Evolutionary conservation across 2,329 filamentous ascomycete species (phyloP).

Genomic region (Boeremia lycopersici): DNA sequence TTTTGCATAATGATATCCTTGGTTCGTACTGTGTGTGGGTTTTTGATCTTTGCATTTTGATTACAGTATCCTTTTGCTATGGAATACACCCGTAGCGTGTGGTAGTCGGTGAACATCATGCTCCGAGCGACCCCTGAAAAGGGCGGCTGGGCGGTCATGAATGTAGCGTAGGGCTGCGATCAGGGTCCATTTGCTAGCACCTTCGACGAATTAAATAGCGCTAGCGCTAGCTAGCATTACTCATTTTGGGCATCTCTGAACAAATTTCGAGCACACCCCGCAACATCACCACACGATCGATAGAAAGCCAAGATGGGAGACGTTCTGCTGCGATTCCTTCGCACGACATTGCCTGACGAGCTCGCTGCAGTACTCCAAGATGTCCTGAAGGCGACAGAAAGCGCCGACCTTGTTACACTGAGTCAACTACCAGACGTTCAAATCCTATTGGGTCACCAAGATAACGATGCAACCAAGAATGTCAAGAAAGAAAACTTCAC

Average conservation of each 20-base stretch:
- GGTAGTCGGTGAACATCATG: background rate
- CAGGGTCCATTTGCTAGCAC: constrained; percentile 11
- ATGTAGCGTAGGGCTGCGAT: constrained; percentile 4
- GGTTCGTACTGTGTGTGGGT: too few species aligned
- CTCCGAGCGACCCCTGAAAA: background rate
- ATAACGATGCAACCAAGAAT: constrained; percentile 41
- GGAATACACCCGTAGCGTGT: too few species aligned
- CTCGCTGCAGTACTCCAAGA: constrained; percentile 46
- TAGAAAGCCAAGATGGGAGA: constrained; percentile 48
- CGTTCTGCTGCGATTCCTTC: constrained; percentile 49
- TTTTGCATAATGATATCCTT: constrained; percentile 5
- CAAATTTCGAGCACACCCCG: constrained; percentile 29
- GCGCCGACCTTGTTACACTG: constrained; percentile 51
- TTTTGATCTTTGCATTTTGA: background rate
- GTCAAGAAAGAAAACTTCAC: constrained; percentile 42
- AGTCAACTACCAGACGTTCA: constrained; percentile 49
- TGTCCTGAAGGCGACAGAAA: constrained; percentile 48
- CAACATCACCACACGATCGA: constrained; percentile 20
- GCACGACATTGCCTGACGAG: constrained; percentile 50
- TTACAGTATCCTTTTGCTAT: background rate
- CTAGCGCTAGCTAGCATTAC: constrained; percentile 29
- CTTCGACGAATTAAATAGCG: constrained; percentile 26
- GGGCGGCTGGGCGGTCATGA: background rate
- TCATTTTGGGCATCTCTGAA: constrained; percentile 32
- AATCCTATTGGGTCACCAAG: constrained; percentile 49